Percentiles rank a stretch among this genome's conserved stretches.
Conservation (phyloP, 148 eudicot genomes). For the Silene uniflora region DNA sequence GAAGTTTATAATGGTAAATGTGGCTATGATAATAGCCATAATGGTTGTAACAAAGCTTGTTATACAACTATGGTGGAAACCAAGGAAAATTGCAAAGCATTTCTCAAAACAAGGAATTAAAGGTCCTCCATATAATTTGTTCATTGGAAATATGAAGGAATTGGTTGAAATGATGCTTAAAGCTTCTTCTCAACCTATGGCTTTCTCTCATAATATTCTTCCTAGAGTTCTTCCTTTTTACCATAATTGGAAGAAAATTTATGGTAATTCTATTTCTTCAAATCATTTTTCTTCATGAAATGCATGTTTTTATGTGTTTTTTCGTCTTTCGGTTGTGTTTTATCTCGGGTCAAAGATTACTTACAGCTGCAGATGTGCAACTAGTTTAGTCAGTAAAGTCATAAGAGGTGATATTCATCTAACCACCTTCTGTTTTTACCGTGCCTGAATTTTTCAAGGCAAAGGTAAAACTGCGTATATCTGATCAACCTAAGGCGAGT, state of each 20-base stretch:
- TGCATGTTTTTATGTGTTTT: too few relatives aligned
- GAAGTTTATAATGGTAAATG: constrained; percentile 26
- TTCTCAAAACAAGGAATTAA: constrained; percentile 71
- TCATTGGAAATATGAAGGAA: constrained; percentile 78
- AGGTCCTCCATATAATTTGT: constrained; percentile 67
- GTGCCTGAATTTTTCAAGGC: too few relatives aligned
- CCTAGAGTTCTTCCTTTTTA: constrained; percentile 92
- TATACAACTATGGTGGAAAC: constrained; percentile 71
- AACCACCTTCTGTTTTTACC: too few relatives aligned
- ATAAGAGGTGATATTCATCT: too few relatives aligned
- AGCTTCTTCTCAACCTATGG: constrained; percentile 71
- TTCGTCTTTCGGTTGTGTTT: too few relatives aligned
- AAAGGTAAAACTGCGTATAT: too few relatives aligned
- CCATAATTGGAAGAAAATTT: constrained; percentile 91
- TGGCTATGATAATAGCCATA: constrained; percentile 21
- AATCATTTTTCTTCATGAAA: too few relatives aligned
- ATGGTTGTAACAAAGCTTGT: constrained; percentile 38
- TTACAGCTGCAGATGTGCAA: too few relatives aligned
- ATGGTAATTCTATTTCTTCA: constrained; percentile 42
- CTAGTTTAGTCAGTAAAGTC: too few relatives aligned
- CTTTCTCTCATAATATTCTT: constrained; percentile 70
- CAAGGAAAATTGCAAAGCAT: constrained; percentile 49
- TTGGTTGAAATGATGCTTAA: constrained; percentile 63
- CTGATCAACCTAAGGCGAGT: too few relatives aligned
- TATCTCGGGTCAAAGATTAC: too few relatives aligned